Evolutionary conservation across 495 filamentous ascomycete genomes (phyloP).

Genomic region (Trichoderma orchidacearum): DNA sequence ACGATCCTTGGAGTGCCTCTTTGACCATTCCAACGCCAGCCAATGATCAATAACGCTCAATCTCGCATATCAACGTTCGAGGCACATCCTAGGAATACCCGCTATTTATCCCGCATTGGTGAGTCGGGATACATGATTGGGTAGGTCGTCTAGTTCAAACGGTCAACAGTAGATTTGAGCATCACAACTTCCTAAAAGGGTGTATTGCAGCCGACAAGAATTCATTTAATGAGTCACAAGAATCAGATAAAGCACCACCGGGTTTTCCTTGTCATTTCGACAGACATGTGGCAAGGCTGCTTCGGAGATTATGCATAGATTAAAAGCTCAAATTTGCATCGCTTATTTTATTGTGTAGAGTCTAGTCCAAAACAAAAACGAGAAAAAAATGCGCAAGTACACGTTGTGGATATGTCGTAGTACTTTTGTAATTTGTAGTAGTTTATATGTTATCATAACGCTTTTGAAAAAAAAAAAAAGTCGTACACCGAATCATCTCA

Average conservation of each 20-base stretch:
- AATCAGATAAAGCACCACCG: background rate
- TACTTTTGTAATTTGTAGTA: background rate
- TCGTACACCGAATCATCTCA: background rate
- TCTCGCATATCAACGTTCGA: background rate
- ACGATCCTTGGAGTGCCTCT: background rate
- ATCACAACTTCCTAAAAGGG: background rate
- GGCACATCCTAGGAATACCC: background rate
- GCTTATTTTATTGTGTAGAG: background rate
- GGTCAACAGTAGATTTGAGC: too few species aligned
- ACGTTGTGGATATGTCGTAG: background rate
- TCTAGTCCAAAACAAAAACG: background rate
- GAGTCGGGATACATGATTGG: too few species aligned
- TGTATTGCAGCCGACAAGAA: background rate
- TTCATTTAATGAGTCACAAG: background rate
- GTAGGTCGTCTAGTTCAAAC: too few species aligned
- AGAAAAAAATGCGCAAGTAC: background rate
- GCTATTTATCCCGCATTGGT: background rate
- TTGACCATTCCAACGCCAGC: background rate
- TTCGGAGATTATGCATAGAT: background rate
- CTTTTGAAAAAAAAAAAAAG: background rate
- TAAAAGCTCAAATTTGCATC: background rate
- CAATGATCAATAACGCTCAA: background rate
- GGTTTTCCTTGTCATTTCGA: background rate
- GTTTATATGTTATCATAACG: background rate
- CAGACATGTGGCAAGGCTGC: too few species aligned